Conservation (phyloP, 1,284 basidiomycete species). For the Rhodotorula sp. region DNA sequence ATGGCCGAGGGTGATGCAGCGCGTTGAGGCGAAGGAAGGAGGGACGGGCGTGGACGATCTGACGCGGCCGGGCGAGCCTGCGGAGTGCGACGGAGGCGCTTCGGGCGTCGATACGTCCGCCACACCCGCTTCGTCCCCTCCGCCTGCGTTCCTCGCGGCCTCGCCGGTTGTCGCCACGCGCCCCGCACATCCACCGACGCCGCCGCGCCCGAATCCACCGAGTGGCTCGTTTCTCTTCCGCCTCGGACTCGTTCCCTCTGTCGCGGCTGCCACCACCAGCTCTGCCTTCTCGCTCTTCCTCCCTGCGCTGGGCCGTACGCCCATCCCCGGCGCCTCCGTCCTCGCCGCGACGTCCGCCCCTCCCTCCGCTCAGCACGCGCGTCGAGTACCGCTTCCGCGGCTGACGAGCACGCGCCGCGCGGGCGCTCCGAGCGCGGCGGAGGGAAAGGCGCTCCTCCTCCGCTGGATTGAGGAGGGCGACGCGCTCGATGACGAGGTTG, state of each 20-base stretch:
- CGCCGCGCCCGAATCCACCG: background rate
- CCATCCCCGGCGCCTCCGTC: constrained; percentile 22
- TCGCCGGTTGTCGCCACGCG: background rate
- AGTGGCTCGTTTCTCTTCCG: constrained; percentile 16
- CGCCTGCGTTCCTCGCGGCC: background rate
- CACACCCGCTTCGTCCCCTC: accelerated
- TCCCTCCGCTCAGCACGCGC: background rate
- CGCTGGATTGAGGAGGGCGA: constrained; percentile 21
- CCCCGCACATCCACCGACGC: background rate
- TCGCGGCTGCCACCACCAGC: background rate
- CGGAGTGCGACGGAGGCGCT: too few relatives aligned
- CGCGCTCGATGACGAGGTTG: constrained; percentile 42
- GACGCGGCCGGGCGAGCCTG: too few relatives aligned
- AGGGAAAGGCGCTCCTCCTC: constrained; percentile 17
- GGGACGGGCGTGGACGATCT: too few relatives aligned
- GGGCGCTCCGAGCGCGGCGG: constrained; percentile 32
- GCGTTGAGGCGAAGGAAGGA: background rate
- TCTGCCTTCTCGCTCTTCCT: background rate
- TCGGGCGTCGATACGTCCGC: too few relatives aligned
- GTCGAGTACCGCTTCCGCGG: background rate
- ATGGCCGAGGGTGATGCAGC: background rate
- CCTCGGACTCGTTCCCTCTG: constrained; percentile 2
- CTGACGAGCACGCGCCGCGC: constrained; percentile 42
- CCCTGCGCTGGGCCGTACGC: constrained; percentile 1
- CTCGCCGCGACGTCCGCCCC: constrained; percentile 17